These are phyloP conservation scores for Pseudoperonospora humuli DNA, from an alignment of 352 stramenopile species.

Conservation along the genomic window DNA sequence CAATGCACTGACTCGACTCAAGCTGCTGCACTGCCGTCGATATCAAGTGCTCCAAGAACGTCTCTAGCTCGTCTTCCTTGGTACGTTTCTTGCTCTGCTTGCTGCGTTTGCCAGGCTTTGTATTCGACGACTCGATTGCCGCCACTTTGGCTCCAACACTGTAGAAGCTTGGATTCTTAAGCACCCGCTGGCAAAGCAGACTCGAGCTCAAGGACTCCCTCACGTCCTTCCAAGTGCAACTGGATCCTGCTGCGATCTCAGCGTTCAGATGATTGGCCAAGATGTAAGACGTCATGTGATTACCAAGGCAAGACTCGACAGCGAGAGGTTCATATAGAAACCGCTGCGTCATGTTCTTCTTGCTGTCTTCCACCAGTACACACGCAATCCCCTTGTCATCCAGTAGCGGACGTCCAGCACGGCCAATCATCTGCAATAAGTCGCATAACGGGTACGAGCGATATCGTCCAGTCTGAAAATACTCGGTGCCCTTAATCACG, in stretches of 20 bases:
- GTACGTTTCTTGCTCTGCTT: slow-evolving; percentile 13
- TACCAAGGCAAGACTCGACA: slow-evolving; percentile 93
- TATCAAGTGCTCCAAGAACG: slow-evolving; percentile 84
- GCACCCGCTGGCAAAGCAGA: slow-evolving; percentile 93
- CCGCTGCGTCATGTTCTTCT: slow-evolving; percentile 98
- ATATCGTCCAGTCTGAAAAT: slow-evolving; percentile 91
- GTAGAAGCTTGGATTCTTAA: slow-evolving; percentile 96
- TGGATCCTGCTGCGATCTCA: slow-evolving; percentile 90
- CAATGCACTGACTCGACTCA: slow-evolving; percentile 81
- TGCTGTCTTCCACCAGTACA: slow-evolving; percentile 95
- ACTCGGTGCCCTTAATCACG: slow-evolving; percentile 98
- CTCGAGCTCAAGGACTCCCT: slow-evolving; percentile 97
- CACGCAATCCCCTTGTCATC: slow-evolving; percentile 93
- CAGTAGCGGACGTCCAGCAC: slow-evolving; percentile 93
- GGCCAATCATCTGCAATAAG: slow-evolving; percentile 99
- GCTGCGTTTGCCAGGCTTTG: slow-evolving; percentile 14
- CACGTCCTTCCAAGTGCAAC: slow-evolving; percentile 83
- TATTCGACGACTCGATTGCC: neutral
- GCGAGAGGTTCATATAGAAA: slow-evolving; percentile 97
- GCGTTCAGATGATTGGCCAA: slow-evolving; percentile 93
- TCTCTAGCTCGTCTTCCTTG: slow-evolving; percentile 28
- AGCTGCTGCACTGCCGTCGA: slow-evolving; percentile 73
- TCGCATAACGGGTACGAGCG: slow-evolving; percentile 97
- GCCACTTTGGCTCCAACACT: slow-evolving; percentile 35
- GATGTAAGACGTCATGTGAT: slow-evolving; percentile 49